These are phyloP conservation scores for Fusarium annulatum DNA, from an alignment of 2,329 filamentous ascomycete species.

Conservation along the genomic window DNA sequence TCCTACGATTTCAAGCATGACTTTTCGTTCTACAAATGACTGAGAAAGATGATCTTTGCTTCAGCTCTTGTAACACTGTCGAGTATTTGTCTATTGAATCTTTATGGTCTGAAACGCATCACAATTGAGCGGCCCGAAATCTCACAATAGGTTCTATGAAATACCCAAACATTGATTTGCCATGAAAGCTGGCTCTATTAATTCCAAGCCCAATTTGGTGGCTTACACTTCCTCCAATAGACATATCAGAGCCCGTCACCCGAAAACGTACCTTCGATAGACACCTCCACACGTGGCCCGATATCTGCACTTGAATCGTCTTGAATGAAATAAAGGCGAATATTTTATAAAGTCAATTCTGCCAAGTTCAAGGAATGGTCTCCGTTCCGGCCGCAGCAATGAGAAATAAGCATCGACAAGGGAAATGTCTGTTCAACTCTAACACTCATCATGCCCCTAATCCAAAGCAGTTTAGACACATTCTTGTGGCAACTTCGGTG, in stretches of 20 bases:
- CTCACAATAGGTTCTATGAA: not conserved
- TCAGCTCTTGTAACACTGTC: not conserved
- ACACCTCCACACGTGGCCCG: not conserved
- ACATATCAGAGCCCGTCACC: not conserved
- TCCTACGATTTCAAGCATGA: not conserved
- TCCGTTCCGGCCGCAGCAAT: too few relatives aligned
- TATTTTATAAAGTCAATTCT: not conserved
- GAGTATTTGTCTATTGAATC: not conserved
- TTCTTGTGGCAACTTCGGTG: too few relatives aligned
- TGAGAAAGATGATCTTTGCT: not conserved
- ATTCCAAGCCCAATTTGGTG: not conserved
- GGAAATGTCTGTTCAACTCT: too few relatives aligned
- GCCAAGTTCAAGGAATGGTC: not conserved
- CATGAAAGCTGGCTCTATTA: not conserved
- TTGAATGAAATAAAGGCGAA: fast-evolving
- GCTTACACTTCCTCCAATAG: not conserved
- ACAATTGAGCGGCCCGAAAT: not conserved
- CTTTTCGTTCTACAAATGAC: not conserved
- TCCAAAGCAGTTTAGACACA: too few relatives aligned
- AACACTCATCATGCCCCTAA: too few relatives aligned
- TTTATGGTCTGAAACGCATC: not conserved
- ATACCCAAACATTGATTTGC: fast-evolving
- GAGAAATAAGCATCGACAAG: too few relatives aligned
- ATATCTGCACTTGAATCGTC: fast-evolving
- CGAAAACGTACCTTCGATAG: too few relatives aligned